phyloP scores from a whole-genome alignment of 345 rosid genomes.

The Populus ilicifolia region DNA sequence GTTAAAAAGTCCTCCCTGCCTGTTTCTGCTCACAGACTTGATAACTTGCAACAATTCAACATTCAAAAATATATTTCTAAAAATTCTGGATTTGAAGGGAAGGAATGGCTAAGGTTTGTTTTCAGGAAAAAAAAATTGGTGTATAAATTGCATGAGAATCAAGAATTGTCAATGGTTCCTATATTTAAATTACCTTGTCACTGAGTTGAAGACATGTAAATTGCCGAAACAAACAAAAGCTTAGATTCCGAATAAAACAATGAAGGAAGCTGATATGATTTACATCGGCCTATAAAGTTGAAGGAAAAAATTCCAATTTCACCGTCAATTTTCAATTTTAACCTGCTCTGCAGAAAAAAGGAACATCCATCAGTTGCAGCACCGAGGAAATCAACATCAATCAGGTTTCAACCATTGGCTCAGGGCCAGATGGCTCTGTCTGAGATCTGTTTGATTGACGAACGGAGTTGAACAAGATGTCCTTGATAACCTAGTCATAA shows the following conservation, averaged over 20 bases:
- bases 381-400: background rate
- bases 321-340: background rate
- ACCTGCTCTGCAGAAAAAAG: slow-evolving; percentile 1
- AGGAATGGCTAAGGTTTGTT: background rate
- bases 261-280: slow-evolving; percentile 23
- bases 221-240: background rate
- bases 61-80: too few relatives aligned
- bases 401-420: slow-evolving; percentile 94
- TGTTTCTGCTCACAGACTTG: background rate
- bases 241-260: background rate
- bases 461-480: slow-evolving; percentile 84
- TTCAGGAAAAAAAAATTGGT: background rate
- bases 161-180: background rate
- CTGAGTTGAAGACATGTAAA: background rate
- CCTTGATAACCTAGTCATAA: slow-evolving; percentile 73
- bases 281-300: slow-evolving; percentile 12
- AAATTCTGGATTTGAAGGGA: background rate
- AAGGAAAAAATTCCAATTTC: slow-evolving; percentile 11
- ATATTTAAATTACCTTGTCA: background rate
- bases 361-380: slow-evolving; percentile 11
- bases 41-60: background rate
- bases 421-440: slow-evolving; percentile 62
- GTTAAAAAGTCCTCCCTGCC: background rate
- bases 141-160: background rate
- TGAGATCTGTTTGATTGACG: slow-evolving; percentile 51